Evolutionary conservation across 1,284 basidiomycete species (phyloP), one percentile per base, ranked within the genome.

Genomic region (Sparassis latifolia): DNA sequence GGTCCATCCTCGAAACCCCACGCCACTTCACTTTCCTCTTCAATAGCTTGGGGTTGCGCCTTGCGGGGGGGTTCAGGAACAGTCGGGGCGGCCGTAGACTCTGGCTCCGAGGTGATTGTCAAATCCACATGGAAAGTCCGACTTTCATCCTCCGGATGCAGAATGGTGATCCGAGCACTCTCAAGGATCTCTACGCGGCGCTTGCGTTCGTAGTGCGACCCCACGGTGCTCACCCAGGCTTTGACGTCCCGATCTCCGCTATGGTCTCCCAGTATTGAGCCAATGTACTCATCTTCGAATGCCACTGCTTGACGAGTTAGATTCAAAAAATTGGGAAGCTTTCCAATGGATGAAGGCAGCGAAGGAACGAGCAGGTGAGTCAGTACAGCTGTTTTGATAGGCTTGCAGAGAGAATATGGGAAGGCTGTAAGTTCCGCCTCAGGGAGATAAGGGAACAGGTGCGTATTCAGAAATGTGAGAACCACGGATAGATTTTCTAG

Each of bases 131-230:
- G 59, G 58, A 77, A 70, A 3, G 66, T 66, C 10, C 39, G 49
- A 32, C 51, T 54, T 6, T 62, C 60, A 51, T 66, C 53, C 20
- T 60, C 52, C 30, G 65, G 49, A 42, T 64, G 58, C 10, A 79
- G 58, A 35, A 86, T 70, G 45, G 79, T 70, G 20, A 59, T 59
- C 48, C 88, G 74, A 20, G 78, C 73, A 4, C 63, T 63, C 38
- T 84, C 78, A n/a, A 90, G 70, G 44, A 89, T 77, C 47, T 75
- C 71, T 32, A 78, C 68, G 5, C 88, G 74, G 55, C 87, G 69
- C 59, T 80, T 79, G 52, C 80, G 78, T 64, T 89, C 88, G 60
- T 89, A 91, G 65, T 91, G 89, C 2, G 75, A 68, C 32, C 77
- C 75, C 20, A 87, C 71, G 2, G 76, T 75, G 48, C 80, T 74